Base-by-base conservation (phyloP, 2,329 filamentous ascomycete genomes). In the Rhytidhysteron rufulum region DNA sequence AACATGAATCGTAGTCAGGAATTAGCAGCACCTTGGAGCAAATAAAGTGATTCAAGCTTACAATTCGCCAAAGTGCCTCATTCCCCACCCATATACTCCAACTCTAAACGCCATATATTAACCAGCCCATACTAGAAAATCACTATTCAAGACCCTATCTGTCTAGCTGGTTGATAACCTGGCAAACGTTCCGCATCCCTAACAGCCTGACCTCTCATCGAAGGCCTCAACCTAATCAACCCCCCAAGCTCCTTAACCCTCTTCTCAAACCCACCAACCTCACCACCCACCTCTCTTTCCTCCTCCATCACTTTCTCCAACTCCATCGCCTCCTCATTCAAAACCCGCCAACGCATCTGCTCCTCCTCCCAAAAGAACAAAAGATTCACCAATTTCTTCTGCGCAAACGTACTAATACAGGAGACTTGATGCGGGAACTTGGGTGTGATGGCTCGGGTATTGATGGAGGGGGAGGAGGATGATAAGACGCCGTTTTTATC, bases 331-430 rank as follows among this genome's bases (percentile, higher is more conserved):
- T 54, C 53, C 9, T 34, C 25, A 33, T 47, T 45, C 8, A 58
- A 41, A 20, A 53, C 18, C n/a, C 35, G 44, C 43, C 46, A 53
- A 4, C 54, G 37, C 35, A 38, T 47, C 36, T 51, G 52, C 29
- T 58, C 54, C 27, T 56, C 53, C 24, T 53, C 53, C 53, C 55
- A 58, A 27, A 57, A 57, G 34, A 54, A 55, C 25, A 49, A 31
- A 37, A 49, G 21, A 19, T 45, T 42, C 11, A 49, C 42, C 2
- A 56, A 13, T 31, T 51, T 54, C 30, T 48, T 41, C 45, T 57
- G 53, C 3, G 41, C 50, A 41, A 52, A 42, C 2, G 38, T 41
- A 7, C 39, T 45, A 36, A 58, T 52, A 2, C 39, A 33, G 3
- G 53, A 39, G 8, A 55, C 27, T 29, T 59, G 53, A 33, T 47